Evolutionary conservation across 257 asterid genomes (phyloP), one percentile per base, ranked within the genome.

Genomic region (Solanum stenotomum): DNA sequence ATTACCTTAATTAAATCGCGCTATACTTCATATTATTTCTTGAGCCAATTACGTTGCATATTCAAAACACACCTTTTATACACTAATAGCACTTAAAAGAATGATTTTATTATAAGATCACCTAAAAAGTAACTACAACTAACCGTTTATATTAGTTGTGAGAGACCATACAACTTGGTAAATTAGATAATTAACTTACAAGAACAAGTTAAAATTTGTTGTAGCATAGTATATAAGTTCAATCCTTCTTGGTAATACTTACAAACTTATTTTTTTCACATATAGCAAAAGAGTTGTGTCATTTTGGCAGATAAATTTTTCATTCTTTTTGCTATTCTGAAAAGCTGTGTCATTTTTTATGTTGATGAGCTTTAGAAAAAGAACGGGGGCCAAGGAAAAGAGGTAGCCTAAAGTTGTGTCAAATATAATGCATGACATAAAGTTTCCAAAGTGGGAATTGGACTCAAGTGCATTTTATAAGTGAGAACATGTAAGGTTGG

Each of bases 401-500:
- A 40, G 84, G 18, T 42, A 79, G 82, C 42, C 65, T 9, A 76
- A 85, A 85, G 89, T 87, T 59, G 38, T 71, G 88, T 70, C 65
- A 87, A 84, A 87, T 85, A 88, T 87, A 85, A 85, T 89, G 88
- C 84, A 85, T 71, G 63, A 67, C 65, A 63, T 78, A 61, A 85
- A 85, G 59, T 68, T 84, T 25, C 31, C 40, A 85, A 38, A 86
- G 81, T 67, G 88, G 40, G 44, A 14, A 44, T 13, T 13, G 56
- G 52, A 70, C 27, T 90, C 61, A 38, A 83, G 49, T 79, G 85
- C 42, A 52, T 72, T 85, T 87, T 42, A 65, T 35, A 22, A 67
- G 20, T 29, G 68, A 35, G 35, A 56, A 85, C 90, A 90, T 78
- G 90, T 85, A 87, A 83, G 91, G 88, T 85, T 83, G 86, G 89